These are phyloP conservation scores for Setaria italica DNA, from an alignment of 202 grass and related monocot species.

Conservation along the genomic window DNA sequence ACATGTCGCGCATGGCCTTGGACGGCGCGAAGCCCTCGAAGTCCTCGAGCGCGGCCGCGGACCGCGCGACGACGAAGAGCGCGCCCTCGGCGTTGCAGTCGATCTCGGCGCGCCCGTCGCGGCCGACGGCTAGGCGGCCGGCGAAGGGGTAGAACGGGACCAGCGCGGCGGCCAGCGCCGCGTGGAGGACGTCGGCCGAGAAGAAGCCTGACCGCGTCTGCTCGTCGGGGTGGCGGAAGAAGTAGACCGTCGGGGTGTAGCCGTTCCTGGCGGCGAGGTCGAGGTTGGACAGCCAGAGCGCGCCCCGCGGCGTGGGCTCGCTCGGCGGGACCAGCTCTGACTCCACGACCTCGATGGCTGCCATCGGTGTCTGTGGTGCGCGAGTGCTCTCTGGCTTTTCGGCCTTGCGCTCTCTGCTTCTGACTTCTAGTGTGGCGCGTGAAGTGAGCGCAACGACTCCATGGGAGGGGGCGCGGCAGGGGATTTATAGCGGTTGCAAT, in stretches of 20 bases:
- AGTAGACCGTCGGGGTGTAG: slow-evolving; percentile 69
- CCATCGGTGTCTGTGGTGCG: neutral
- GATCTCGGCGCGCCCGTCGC: slow-evolving; percentile 49
- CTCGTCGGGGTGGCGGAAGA: slow-evolving; percentile 42
- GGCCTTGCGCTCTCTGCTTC: neutral
- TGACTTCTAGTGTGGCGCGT: neutral
- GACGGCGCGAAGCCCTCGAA: slow-evolving; percentile 63
- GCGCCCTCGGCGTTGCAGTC: slow-evolving; percentile 65
- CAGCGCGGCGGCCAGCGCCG: slow-evolving; percentile 52
- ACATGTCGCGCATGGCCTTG: slow-evolving; percentile 42
- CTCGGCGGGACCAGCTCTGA: slow-evolving; percentile 57
- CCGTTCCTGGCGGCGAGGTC: slow-evolving; percentile 53
- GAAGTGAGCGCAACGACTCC: slow-evolving; percentile 35
- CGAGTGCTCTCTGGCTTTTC: neutral
- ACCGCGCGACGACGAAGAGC: slow-evolving; percentile 61
- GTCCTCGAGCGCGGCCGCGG: slow-evolving; percentile 46
- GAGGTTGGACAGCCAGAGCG: slow-evolving; percentile 76
- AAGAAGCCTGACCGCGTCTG: slow-evolving; percentile 29
- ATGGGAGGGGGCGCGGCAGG: neutral
- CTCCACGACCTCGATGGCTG: slow-evolving; percentile 49
- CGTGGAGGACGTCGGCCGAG: slow-evolving; percentile 45
- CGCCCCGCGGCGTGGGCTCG: slow-evolving; percentile 49
- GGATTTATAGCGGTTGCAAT: slow-evolving; percentile 44
- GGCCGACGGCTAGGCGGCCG: slow-evolving; percentile 45
- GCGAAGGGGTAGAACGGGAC: slow-evolving; percentile 79